Evolutionary conservation across 768 basidiomycete species (phyloP).

Genomic region (Strobilomyces dryophilus): DNA sequence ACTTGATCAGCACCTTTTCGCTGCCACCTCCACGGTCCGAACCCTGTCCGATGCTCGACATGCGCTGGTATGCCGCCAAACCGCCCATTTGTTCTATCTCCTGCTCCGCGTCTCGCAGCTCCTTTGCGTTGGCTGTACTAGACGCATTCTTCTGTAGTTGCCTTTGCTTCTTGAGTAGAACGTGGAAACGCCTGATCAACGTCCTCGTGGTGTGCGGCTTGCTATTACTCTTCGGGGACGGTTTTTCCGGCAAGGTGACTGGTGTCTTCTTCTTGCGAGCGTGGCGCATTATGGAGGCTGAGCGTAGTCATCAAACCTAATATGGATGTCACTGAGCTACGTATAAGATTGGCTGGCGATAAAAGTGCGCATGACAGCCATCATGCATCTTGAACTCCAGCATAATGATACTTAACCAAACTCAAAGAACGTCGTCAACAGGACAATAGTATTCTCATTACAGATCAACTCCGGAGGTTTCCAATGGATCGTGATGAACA

Average conservation of each 20-base stretch:
- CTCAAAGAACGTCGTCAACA: too few relatives aligned
- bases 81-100: constrained; percentile 75
- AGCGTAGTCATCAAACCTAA: too few relatives aligned
- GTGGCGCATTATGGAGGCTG: constrained; percentile 42
- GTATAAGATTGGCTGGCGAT: too few relatives aligned
- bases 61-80: constrained; percentile 73
- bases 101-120: constrained; percentile 49
- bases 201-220: constrained; percentile 61
- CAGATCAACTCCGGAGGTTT: too few relatives aligned
- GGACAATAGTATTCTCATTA: too few relatives aligned
- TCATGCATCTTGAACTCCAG: too few relatives aligned
- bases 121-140: constrained; percentile 18
- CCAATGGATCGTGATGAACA: too few relatives aligned
- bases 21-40: constrained; percentile 84
- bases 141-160: constrained; percentile 41
- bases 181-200: constrained; percentile 77
- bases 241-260: constrained; percentile 31
- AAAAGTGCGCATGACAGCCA: too few relatives aligned
- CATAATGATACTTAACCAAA: too few relatives aligned
- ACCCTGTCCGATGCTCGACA: constrained; percentile 79
- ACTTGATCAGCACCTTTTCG: constrained; percentile 71
- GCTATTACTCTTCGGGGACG: constrained; percentile 32
- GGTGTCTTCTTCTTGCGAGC: constrained; percentile 43
- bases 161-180: constrained; percentile 65
- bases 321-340: too few relatives aligned